Percentiles rank a stretch among this genome's conserved stretches.
Evolutionary conservation across 1,284 basidiomycete species (phyloP).

Genomic region (Mycosarcoma maydis): DNA sequence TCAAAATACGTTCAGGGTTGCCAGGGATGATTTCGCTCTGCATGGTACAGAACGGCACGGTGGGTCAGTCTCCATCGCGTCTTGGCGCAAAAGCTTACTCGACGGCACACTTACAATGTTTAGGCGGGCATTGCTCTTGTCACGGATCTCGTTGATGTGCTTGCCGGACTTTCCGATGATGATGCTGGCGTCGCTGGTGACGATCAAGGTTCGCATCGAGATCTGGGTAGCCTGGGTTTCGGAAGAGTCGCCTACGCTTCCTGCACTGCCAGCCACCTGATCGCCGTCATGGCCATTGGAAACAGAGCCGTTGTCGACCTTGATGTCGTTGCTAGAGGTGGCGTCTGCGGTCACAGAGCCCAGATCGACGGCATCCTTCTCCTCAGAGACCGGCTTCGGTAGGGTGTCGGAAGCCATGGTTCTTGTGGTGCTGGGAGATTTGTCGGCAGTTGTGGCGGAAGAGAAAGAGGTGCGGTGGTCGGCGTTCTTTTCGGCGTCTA

Average conservation of each 20-base stretch:
- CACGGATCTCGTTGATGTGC: conserved; percentile 98
- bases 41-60: background rate
- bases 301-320: conserved; percentile 28
- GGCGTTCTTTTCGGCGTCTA: conserved; percentile 27
- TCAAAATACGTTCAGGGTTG: conserved; percentile 96
- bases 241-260: conserved; percentile 39
- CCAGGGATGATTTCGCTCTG: conserved; percentile 70
- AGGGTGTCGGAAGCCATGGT: conserved; percentile 45
- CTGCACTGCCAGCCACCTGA: conserved; percentile 23
- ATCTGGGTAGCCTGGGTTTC: conserved; percentile 54
- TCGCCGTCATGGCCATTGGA: conserved; percentile 40
- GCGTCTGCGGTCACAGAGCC: conserved; percentile 41
- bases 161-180: conserved; percentile 97
- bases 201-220: conserved; percentile 75
- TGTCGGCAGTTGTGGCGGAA: background rate
- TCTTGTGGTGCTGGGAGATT: background rate
- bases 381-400: conserved; percentile 31
- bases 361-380: conserved; percentile 54
- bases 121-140: conserved; percentile 90
- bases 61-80: background rate
- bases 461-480: conserved; percentile 11
- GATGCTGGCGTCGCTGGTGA: conserved; percentile 98
- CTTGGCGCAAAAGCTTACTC: no score
- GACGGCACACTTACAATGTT: conserved; percentile 60
- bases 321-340: conserved; percentile 34